Evolutionary conservation across 495 filamentous ascomycete species (phyloP).

Genomic region (Darksidea phi): DNA sequence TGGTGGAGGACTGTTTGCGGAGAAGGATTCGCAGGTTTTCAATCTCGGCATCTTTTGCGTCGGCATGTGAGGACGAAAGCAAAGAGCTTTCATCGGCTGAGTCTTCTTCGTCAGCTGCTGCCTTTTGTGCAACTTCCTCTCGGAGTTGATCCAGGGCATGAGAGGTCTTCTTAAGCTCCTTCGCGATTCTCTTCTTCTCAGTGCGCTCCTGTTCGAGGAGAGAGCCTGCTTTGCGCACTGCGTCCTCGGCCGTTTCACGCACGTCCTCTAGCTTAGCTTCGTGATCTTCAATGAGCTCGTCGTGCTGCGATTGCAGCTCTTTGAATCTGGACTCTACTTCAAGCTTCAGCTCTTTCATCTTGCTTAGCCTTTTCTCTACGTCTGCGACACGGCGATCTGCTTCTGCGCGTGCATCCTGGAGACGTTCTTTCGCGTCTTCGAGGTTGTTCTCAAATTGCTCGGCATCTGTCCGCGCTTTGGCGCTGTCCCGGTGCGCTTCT

Average conservation of each 20-base stretch:
- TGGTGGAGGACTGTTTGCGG: slow-evolving; percentile 17
- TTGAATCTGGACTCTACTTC: slow-evolving; percentile 17
- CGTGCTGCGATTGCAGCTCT: slow-evolving; percentile 9
- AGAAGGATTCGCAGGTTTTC: slow-evolving; percentile 23
- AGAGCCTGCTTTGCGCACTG: slow-evolving; percentile 13
- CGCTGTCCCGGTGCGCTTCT: slow-evolving; percentile 15
- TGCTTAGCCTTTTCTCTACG: slow-evolving; percentile 23
- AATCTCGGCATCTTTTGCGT: slow-evolving; percentile 23
- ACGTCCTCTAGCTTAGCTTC: slow-evolving; percentile 16
- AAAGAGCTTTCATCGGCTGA: background rate
- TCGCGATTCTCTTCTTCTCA: slow-evolving; percentile 20
- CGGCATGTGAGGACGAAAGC: background rate
- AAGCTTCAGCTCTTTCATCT: slow-evolving; percentile 22
- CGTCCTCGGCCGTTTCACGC: slow-evolving; percentile 23
- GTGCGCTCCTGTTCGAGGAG: slow-evolving; percentile 20
- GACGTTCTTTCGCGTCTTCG: slow-evolving; percentile 13
- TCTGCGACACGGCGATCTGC: slow-evolving; percentile 20
- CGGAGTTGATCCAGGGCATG: slow-evolving; percentile 16
- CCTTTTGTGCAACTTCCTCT: slow-evolving; percentile 8
- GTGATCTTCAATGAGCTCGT: slow-evolving; percentile 10
- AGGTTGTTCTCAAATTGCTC: slow-evolving; percentile 21
- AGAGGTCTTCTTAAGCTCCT: slow-evolving; percentile 18
- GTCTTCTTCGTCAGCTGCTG: background rate
- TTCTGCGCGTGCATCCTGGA: slow-evolving; percentile 22
- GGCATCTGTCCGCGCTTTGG: slow-evolving; percentile 13